Percentiles rank a stretch among this genome's conserved stretches.
These are phyloP conservation scores for Malassezia japonica DNA, from an alignment of 1,284 basidiomycete genomes.

Conservation along the genomic window DNA sequence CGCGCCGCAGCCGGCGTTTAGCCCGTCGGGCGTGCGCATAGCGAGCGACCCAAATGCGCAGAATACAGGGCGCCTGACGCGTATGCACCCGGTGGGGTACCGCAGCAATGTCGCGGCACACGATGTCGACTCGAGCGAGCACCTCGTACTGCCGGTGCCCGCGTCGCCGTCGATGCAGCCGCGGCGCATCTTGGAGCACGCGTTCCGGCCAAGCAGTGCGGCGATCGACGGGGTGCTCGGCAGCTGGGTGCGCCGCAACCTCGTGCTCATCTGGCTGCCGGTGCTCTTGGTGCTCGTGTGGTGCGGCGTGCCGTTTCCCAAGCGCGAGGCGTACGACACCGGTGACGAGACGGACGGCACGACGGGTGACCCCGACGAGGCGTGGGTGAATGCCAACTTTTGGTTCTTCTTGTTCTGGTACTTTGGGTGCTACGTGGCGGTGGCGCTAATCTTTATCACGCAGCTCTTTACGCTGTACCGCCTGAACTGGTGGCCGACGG, in stretches of 20 bases:
- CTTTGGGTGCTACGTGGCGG: conserved; percentile 45
- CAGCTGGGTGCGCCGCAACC: conserved; percentile 1
- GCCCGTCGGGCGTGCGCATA: background rate
- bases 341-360: too few species aligned
- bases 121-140: background rate
- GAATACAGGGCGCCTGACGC: background rate
- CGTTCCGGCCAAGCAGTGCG: conserved; percentile 11
- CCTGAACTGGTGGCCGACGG: conserved; percentile 51
- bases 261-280: conserved; percentile 10
- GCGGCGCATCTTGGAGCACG: background rate
- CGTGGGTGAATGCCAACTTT: conserved; percentile 36
- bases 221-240: conserved; percentile 12
- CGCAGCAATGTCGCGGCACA: background rate
- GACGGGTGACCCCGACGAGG: background rate
- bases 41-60: background rate
- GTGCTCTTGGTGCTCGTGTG: conserved; percentile 9
- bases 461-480: conserved; percentile 55
- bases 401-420: conserved; percentile 48
- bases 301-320: conserved; percentile 10
- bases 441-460: conserved; percentile 54
- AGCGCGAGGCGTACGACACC: background rate
- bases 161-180: background rate
- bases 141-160: background rate
- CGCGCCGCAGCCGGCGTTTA: conserved; percentile 3
- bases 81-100: background rate